phyloP scores from a whole-genome alignment of 2,329 filamentous ascomycete genomes.

The Cytospora mali region DNA sequence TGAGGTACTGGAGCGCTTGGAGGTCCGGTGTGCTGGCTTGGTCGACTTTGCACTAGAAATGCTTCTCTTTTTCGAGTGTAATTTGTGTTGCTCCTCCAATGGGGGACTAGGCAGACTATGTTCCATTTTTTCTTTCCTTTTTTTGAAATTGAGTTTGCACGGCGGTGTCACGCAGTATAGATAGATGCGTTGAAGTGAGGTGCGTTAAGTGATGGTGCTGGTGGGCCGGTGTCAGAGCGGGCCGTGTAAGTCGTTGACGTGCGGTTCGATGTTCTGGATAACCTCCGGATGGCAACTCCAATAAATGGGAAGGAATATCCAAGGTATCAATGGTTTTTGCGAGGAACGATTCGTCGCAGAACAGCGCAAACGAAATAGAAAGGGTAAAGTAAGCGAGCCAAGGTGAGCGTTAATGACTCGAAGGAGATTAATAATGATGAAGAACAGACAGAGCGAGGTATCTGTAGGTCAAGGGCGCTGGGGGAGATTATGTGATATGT shows the following conservation, averaged over 20 bases:
- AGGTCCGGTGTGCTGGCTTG: slow-evolving; percentile 54
- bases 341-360: neutral
- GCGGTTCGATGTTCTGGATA: neutral
- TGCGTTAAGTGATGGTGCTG: neutral
- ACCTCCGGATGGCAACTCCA: neutral
- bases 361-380: slow-evolving; percentile 22
- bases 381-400: slow-evolving; percentile 3
- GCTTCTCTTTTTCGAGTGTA: slow-evolving; percentile 41
- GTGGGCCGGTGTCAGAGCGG: slow-evolving; percentile 2
- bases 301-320: neutral
- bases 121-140: slow-evolving; percentile 48
- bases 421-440: slow-evolving; percentile 29
- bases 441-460: slow-evolving; percentile 7
- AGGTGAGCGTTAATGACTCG: slow-evolving; percentile 20
- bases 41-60: slow-evolving; percentile 48
- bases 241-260: slow-evolving; percentile 19
- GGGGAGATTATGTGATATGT: slow-evolving; percentile 29
- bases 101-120: slow-evolving; percentile 56
- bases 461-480: slow-evolving; percentile 8
- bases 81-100: slow-evolving; percentile 48
- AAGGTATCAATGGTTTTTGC: slow-evolving; percentile 5
- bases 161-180: slow-evolving; percentile 2
- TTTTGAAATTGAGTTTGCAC: slow-evolving; percentile 11
- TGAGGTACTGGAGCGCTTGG: slow-evolving; percentile 52
- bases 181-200: neutral